Percentiles rank a stretch among this genome's conserved stretches.
These are phyloP conservation scores for Lonicera japonica DNA, from an alignment of 129 eudicot species.

Conservation along the genomic window DNA sequence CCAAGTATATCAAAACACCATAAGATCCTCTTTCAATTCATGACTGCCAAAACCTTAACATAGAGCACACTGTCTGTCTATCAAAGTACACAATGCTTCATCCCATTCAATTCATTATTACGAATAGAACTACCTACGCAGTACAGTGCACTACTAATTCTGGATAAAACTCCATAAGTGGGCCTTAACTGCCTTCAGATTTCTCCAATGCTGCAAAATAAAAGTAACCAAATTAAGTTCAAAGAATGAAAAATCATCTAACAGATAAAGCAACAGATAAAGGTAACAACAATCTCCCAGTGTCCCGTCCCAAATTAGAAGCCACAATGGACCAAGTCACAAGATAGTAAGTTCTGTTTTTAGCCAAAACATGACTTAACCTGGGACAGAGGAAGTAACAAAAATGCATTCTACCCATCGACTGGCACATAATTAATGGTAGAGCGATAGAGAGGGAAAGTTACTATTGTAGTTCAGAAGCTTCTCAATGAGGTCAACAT, in stretches of 20 bases:
- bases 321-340: too few relatives aligned
- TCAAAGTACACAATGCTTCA: not conserved
- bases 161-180: not conserved
- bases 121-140: not conserved
- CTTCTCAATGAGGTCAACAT: conserved; percentile 95
- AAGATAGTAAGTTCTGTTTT: too few relatives aligned
- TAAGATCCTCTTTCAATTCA: too few relatives aligned
- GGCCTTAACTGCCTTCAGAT: conserved; percentile 61
- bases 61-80: not conserved
- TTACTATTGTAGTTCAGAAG: conserved; percentile 88
- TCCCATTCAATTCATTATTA: not conserved
- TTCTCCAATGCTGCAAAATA: conserved; percentile 77
- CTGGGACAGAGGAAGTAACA: too few relatives aligned
- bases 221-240: not conserved
- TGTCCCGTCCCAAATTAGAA: too few relatives aligned
- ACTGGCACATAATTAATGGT: too few relatives aligned
- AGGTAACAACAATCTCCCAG: too few relatives aligned
- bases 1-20: too few relatives aligned
- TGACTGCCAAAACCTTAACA: too few relatives aligned
- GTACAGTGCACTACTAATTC: not conserved
- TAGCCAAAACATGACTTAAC: too few relatives aligned
- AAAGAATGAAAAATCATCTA: not conserved
- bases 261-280: too few relatives aligned
- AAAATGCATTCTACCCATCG: too few relatives aligned
- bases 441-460: conserved; percentile 21